Evolutionary conservation across 2,329 filamentous ascomycete genomes (phyloP).

Genomic region (Knufia fluminis): DNA sequence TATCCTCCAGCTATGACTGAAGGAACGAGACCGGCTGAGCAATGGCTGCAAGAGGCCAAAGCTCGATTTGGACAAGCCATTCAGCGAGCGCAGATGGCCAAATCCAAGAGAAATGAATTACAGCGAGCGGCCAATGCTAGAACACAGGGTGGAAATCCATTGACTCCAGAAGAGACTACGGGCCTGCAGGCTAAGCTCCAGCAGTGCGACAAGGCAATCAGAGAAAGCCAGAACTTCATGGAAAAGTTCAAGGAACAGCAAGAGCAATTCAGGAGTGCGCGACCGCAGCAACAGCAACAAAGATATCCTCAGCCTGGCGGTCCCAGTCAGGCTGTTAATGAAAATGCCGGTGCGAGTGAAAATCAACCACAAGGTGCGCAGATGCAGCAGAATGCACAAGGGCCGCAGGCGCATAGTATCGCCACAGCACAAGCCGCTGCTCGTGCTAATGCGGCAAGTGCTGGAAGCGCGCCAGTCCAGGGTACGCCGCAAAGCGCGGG

Average conservation of each 20-base stretch:
- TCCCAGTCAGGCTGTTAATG: conserved; percentile 16
- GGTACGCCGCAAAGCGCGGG: conserved; percentile 12
- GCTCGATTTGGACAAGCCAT: conserved; percentile 39
- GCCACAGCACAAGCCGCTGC: conserved; percentile 36
- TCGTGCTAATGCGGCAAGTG: conserved; percentile 28
- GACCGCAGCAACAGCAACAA: conserved; percentile 18
- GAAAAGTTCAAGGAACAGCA: conserved; percentile 42
- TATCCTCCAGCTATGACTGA: conserved; percentile 37
- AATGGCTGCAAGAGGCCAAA: conserved; percentile 40
- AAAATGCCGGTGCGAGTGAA: conserved; percentile 8
- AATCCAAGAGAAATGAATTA: conserved; percentile 34
- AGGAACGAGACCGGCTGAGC: conserved; percentile 31
- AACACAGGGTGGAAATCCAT: conserved; percentile 29
- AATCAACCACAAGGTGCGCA: conserved; percentile 6
- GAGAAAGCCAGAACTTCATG: conserved; percentile 38
- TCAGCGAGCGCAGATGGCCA: conserved; percentile 40
- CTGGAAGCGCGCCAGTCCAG: conserved; percentile 6
- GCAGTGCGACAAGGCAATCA: conserved; percentile 22
- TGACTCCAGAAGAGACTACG: conserved; percentile 35
- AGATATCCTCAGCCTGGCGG: neutral
- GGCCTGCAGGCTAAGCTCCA: conserved; percentile 29
- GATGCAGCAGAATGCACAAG: conserved; percentile 17
- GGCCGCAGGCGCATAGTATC: conserved; percentile 35
- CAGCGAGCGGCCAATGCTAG: conserved; percentile 32
- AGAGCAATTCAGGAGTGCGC: conserved; percentile 32